A percentile compares a stretch with the other conserved stretches of the same genome.
Conservation (phyloP, 257 asterid genomes). For the Asclepias syriaca region DNA sequence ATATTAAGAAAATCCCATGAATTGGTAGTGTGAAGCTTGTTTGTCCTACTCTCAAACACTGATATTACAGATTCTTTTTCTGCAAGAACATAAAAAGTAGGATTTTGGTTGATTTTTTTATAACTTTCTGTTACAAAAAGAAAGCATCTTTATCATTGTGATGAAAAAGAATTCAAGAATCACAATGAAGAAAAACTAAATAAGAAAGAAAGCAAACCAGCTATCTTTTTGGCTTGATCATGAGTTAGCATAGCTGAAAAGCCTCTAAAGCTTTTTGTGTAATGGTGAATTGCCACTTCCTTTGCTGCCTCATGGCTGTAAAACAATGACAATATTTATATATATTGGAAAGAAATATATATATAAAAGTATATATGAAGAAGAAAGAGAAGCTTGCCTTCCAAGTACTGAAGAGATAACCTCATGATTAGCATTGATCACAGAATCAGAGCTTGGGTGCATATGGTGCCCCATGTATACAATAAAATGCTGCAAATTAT, state of each 20-base stretch:
- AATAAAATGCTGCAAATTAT: conserved; percentile 47
- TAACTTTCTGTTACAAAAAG: background rate
- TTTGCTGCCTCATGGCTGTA: conserved; percentile 38
- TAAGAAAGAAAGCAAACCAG: conserved; percentile 25
- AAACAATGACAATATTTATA: background rate
- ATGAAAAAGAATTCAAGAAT: background rate
- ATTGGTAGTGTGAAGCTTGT: conserved; percentile 42
- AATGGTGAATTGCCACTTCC: conserved; percentile 39
- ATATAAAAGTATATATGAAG: too few species aligned
- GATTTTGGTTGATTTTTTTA: background rate
- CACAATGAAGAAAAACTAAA: background rate
- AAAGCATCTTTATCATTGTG: background rate
- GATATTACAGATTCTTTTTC: conserved; percentile 45
- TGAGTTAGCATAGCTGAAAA: conserved; percentile 63
- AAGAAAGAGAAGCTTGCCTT: conserved; percentile 25
- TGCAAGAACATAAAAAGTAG: conserved; percentile 5
- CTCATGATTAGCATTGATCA: conserved; percentile 40
- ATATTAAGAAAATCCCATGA: conserved; percentile 50
- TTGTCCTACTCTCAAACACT: conserved; percentile 37
- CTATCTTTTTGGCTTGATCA: conserved; percentile 43
- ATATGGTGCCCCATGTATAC: conserved; percentile 63
- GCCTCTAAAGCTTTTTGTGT: conserved; percentile 46
- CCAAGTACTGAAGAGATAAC: conserved; percentile 46
- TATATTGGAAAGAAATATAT: too few species aligned
- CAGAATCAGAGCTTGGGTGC: conserved; percentile 38